Evolutionary conservation across 352 stramenopile species (phyloP), one percentile per base, ranked within the genome.

Genomic region (Plasmopara viticola): DNA sequence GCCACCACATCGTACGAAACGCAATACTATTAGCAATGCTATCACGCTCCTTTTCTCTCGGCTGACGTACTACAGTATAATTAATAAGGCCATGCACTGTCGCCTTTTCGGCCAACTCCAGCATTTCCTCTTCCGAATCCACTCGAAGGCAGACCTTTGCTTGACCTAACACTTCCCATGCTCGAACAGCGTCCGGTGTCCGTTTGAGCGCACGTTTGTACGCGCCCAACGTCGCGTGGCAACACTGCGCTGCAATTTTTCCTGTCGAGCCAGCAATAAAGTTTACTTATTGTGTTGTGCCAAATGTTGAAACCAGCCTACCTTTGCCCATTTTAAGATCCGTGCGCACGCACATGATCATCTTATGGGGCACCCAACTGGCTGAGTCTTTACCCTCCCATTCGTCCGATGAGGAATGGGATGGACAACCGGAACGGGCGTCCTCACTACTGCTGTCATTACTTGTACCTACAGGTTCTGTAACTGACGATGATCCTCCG

Each of bases 271-370:
- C 14, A 48, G 43, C 28, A 48, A n/a, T 29, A 20, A 29, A 9
- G 18, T 35, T 9, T 42, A 40, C 13, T 17, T 35, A 4, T 25
- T 44, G 30, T 15, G 39, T 25, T 40, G 30, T n/a, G 28, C 6
- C 34, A 52, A 34, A 25, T 25, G 20, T 25, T 3, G 3, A 3
- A 25, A 25, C 20, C 20, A 25, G 20, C 20, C 20, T 25, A 86
- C 94, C 95, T 76, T 98, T 98, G 62, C 90, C 89, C 95, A 98
- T 98, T 63, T 90, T 94, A 39, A 98, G 72, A 68, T 96, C 84
- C 31, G 84, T 95, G 58, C 96, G 95, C 59, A 98, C 95, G 53
- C 87, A 95, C 15, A 98, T 78, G 47, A 98, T 87, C 90, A 98
- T 97, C 60, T 95, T 96, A 71, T 94, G 84, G 17, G 81, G 81